Conservation (phyloP, 208 protist genomes). For the Leishmania aethiopica region DNA sequence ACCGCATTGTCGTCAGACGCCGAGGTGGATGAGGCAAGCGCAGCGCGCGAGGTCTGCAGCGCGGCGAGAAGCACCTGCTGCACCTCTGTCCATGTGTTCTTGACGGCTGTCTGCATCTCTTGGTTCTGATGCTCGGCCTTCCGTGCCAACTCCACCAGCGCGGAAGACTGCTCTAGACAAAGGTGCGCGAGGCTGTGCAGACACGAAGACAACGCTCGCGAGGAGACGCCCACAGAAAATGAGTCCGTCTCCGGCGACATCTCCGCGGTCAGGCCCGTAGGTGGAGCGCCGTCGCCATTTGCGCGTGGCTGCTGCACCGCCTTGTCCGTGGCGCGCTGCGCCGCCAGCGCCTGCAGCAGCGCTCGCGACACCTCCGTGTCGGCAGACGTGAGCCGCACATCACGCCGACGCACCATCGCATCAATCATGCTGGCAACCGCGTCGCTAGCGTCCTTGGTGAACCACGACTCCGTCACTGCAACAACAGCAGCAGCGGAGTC, state of each 20-base stretch:
- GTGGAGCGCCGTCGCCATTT: background rate
- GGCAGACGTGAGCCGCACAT: constrained; percentile 24
- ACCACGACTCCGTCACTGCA: constrained; percentile 11
- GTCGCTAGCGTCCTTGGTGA: constrained; percentile 18
- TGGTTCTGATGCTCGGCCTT: constrained; percentile 22
- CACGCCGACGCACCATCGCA: constrained; percentile 25
- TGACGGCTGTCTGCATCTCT: constrained; percentile 30
- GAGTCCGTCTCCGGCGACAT: background rate
- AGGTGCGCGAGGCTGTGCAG: constrained; percentile 31
- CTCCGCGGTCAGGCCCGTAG: background rate
- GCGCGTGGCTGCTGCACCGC: background rate
- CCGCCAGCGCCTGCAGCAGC: constrained; percentile 20
- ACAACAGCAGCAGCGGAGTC: background rate
- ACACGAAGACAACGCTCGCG: constrained; percentile 22
- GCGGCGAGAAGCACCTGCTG: constrained; percentile 25
- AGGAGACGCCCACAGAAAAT: background rate
- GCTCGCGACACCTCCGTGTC: constrained; percentile 27
- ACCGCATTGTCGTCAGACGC: background rate
- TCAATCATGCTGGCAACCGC: constrained; percentile 28
- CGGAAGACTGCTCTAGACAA: constrained; percentile 30
- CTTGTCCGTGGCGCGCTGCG: constrained; percentile 21
- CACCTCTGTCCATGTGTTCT: constrained; percentile 33
- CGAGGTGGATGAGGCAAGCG: background rate
- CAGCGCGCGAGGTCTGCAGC: constrained; percentile 24
- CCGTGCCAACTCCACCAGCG: constrained; percentile 26